Evolutionary conservation across 2,329 filamentous ascomycete species (phyloP), one percentile per base, ranked within the genome.

Genomic region (Aspergillus neoniger): DNA sequence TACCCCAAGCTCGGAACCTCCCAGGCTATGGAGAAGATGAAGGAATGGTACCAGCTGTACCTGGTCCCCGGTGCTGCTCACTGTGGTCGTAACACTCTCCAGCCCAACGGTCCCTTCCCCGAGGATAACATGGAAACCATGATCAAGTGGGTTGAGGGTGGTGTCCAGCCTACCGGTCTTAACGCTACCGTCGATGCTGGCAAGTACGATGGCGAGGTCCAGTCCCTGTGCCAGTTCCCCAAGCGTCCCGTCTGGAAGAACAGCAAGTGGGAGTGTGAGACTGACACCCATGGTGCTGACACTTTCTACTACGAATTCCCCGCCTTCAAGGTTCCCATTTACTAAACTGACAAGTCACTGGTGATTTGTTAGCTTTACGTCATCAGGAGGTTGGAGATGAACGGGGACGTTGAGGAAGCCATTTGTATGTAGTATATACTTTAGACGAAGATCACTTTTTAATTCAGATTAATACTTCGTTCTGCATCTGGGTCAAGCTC

Each of bases 41-140:
- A 77, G 32, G 79, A 82, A 5, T 87, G 81, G 77, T 86, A 85
- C 71, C 78, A 80, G 52, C 74, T 86, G 38, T 86, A 80, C 71
- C 76, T 85, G 1, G 69, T 86, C 19, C 83, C 84, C 0, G 83
- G 83, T 32, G 83, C 80, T 0, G 82, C 74, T 0, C 83, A 85
- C 72, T 86, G 83, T 63, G 70, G 74, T 0, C 66, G 72, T 41
- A 85, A 82, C 70, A 60, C 69, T 4, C 69, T 77, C 1, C 79
- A 82, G 72, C 79, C 80, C 28, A 57, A 59, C 0, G 79, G 77
- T 1, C 75, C 76, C 0, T 82, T 75, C 65, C 80, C 79, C 1
- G 71, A 80, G 66, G 77, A 77, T 8, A 82, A 80, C 61, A 71
- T 83, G 60, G 73, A 75, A 61, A 75, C 69, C 1, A 70, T 83